Base-by-base conservation (phyloP, 352 stramenopile genomes). In the Phytopythium chamaehyphon region DNA sequence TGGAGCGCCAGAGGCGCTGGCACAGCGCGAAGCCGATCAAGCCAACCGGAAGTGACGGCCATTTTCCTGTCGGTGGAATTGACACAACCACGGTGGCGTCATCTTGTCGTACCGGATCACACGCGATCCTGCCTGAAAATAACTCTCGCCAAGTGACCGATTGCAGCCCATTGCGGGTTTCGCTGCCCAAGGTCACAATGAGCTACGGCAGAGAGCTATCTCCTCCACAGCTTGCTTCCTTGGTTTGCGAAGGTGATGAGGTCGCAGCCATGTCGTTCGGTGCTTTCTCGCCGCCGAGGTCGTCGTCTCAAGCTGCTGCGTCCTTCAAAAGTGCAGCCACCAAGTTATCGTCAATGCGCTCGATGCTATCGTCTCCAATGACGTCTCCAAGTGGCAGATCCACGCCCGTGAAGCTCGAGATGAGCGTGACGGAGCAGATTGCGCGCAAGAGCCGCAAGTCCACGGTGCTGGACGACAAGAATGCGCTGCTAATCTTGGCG, bases 341-440 rank as follows among this genome's bases (percentile, higher is more conserved):
- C 9, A 50, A 50, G 28, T 24, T 50, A 10, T 40, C 51, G 23
- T 69, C 70, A 21, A 69, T 68, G 16, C 59, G 58, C 15, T 67
- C 59, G 10, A 64, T 76, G 57, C 31, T 71, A n/a, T 47, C 63
- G 8, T 47, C 53, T 36, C 9, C 54, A 0, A 63, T 55, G 0
- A 61, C 70, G 0, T 66, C 59, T 10, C 33, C 54, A 26, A 53
- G 57, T 6, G 43, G 61, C 15, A 68, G 54, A 5, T 62, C 51
- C 3, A 72, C 64, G 23, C 62, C 70, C 0, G 36, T 73, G 21
- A 65, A 55, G 39, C 31, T 51, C 8, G 71, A 81, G 59, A 88
- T 90, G 78, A 85, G 67, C 38, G 47, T 80, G 36, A 85, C 74
- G 7, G 78, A 90, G 57, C 78, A 90, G 28, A 86, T 90, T 28